These are phyloP conservation scores for Neonectria ditissima DNA, from an alignment of 2,329 filamentous ascomycete species.

Conservation along the genomic window DNA sequence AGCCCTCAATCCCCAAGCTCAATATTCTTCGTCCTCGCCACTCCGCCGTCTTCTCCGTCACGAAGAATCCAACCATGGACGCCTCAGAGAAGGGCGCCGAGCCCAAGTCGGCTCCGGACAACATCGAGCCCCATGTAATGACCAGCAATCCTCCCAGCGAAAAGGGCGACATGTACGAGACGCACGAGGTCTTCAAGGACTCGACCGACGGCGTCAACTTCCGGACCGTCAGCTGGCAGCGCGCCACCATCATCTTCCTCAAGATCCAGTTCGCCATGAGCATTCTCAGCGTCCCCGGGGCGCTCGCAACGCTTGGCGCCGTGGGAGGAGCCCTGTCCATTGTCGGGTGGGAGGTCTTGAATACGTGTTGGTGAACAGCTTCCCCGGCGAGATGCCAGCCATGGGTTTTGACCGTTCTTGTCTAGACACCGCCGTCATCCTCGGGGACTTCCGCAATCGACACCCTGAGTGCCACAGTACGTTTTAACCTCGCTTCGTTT, in stretches of 20 bases:
- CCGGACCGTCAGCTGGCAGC: conserved; percentile 52
- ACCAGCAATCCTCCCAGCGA: conserved; percentile 21
- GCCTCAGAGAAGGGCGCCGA: conserved; percentile 10
- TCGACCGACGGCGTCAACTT: conserved; percentile 45
- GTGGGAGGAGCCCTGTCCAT: conserved; percentile 33
- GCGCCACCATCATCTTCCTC: conserved; percentile 55
- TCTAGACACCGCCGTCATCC: conserved; percentile 37
- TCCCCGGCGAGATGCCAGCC: not conserved
- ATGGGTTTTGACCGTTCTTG: not conserved
- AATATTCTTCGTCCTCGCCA: not conserved
- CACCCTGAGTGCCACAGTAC: conserved; percentile 44
- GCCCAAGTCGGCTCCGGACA: conserved; percentile 6
- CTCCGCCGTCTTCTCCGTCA: not conserved
- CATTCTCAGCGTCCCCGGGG: conserved; percentile 42
- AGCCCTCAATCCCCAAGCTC: not conserved
- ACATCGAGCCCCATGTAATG: conserved; percentile 16
- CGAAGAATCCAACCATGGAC: conserved; percentile 4
- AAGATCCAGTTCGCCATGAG: conserved; percentile 48
- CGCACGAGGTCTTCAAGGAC: conserved; percentile 44
- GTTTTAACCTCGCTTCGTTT: not conserved
- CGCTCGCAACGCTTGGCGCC: conserved; percentile 27
- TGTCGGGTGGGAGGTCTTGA: conserved; percentile 43
- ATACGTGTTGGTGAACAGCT: conserved; percentile 41
- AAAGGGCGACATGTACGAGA: conserved; percentile 23
- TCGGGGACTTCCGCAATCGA: conserved; percentile 43